Evolutionary conservation across 495 filamentous ascomycete genomes (phyloP).

Genomic region (Lineolata rhizophorae): DNA sequence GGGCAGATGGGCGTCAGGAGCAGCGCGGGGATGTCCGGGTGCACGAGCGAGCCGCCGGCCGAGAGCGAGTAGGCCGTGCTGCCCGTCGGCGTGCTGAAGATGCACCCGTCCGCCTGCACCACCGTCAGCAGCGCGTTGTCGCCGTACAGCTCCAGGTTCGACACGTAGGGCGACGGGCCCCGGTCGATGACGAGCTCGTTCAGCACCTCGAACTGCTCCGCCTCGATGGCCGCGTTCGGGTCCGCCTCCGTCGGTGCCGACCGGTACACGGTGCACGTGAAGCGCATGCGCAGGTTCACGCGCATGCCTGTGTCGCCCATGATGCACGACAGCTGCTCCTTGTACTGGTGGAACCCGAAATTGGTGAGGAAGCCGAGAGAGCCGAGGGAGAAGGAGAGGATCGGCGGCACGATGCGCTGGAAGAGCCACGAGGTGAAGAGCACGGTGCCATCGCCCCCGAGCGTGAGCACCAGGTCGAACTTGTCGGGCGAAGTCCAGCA

Average conservation of each 20-base stretch:
- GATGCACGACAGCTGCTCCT: conserved; percentile 53
- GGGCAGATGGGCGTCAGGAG: conserved; percentile 95
- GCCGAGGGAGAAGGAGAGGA: neutral
- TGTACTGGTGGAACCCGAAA: conserved; percentile 50
- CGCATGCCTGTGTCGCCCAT: conserved; percentile 90
- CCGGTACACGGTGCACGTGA: conserved; percentile 85
- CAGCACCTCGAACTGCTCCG: conserved; percentile 80
- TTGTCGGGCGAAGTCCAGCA: conserved; percentile 78
- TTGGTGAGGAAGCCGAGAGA: conserved; percentile 2
- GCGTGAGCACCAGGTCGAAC: conserved; percentile 79
- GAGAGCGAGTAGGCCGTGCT: conserved; percentile 86
- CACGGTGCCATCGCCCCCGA: conserved; percentile 28
- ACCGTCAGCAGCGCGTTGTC: conserved; percentile 85
- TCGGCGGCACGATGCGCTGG: neutral
- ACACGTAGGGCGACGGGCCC: conserved; percentile 87
- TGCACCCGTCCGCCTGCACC: conserved; percentile 89
- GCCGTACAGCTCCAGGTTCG: conserved; percentile 84
- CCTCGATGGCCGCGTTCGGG: conserved; percentile 13
- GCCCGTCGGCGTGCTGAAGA: conserved; percentile 89
- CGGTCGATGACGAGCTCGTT: conserved; percentile 97
- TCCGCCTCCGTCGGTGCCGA: neutral
- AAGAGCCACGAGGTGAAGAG: conserved; percentile 1
- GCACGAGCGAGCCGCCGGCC: conserved; percentile 84
- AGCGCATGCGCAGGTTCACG: conserved; percentile 89
- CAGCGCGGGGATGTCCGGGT: conserved; percentile 93